Conservation (phyloP, 345 rosid genomes). For the Arabis hirsuta region DNA sequence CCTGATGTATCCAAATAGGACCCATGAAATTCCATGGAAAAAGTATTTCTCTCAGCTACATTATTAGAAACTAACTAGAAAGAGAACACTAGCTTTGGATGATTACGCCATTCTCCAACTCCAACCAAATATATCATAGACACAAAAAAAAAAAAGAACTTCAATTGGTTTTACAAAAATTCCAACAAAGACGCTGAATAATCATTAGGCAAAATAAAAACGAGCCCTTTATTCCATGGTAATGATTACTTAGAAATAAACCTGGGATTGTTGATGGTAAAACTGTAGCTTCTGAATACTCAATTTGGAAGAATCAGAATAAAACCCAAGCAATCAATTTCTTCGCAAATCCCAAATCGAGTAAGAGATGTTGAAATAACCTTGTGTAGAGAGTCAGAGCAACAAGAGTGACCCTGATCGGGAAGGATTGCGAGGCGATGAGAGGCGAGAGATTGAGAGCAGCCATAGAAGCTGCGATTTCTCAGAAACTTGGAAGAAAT, state of each 20-base stretch:
- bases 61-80: constrained; percentile 30
- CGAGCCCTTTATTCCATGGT: constrained; percentile 12
- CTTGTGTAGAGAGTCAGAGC: constrained; percentile 41
- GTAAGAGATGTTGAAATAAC: constrained; percentile 32
- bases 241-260: constrained; percentile 5
- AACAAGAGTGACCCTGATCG: constrained; percentile 32
- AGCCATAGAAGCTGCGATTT: constrained; percentile 43
- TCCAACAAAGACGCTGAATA: constrained; percentile 12
- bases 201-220: constrained; percentile 14
- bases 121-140: background rate
- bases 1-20: background rate
- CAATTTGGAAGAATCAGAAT: background rate
- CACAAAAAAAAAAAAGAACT: background rate
- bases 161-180: background rate
- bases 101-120: background rate
- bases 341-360: constrained; percentile 11
- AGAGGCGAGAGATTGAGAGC: constrained; percentile 44
- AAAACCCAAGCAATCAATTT: background rate
- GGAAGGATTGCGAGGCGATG: constrained; percentile 21
- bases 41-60: background rate
- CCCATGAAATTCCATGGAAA: constrained; percentile 6
- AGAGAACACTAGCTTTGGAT: constrained; percentile 14
- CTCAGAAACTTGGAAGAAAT: constrained; percentile 47
- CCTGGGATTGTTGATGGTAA: background rate
- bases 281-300: background rate